A percentile compares a stretch with the other conserved stretches of the same genome.
Evolutionary conservation across 441 rosid species (phyloP).

Genomic region (Pelargonium exstipulatum): DNA sequence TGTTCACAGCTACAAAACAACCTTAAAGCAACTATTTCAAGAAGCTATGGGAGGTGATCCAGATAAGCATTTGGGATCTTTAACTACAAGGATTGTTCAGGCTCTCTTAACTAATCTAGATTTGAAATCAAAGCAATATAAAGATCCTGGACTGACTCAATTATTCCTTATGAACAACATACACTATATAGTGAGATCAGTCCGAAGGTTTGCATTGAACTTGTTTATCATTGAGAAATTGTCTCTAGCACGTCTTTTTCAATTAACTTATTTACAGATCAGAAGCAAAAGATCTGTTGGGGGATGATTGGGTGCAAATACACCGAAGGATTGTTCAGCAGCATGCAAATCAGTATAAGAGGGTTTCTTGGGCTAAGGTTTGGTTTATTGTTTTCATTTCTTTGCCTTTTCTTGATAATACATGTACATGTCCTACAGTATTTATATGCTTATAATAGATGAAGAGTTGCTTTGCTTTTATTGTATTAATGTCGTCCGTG

Average conservation of each 20-base stretch:
- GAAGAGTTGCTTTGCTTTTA: no score
- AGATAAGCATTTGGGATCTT: conserved; percentile 51
- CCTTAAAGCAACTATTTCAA: conserved; percentile 75
- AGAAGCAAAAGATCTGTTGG: conserved; percentile 83
- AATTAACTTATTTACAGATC: conserved; percentile 49
- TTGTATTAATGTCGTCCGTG: no score
- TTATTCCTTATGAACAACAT: conserved; percentile 86
- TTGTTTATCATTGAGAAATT: no score
- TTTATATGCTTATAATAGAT: no score
- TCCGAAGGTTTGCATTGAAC: conserved; percentile 51
- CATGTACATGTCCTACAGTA: no score
- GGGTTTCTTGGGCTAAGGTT: conserved; percentile 97
- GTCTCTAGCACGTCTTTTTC: conserved; percentile 11
- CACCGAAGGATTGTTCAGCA: conserved; percentile 89
- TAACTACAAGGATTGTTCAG: conserved; percentile 77
- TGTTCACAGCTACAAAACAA: conserved; percentile 67
- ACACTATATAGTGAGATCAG: conserved; percentile 96
- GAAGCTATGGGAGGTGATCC: conserved; percentile 63
- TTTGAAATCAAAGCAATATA: conserved; percentile 89
- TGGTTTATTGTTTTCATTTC: background rate
- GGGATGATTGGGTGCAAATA: conserved; percentile 98
- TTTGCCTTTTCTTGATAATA: no score
- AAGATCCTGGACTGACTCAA: conserved; percentile 81
- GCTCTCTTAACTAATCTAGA: conserved; percentile 83
- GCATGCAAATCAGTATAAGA: conserved; percentile 90